These are phyloP conservation scores for Candida buenavistaensis DNA, from an alignment of 1,139 yeast species.

Conservation along the genomic window DNA sequence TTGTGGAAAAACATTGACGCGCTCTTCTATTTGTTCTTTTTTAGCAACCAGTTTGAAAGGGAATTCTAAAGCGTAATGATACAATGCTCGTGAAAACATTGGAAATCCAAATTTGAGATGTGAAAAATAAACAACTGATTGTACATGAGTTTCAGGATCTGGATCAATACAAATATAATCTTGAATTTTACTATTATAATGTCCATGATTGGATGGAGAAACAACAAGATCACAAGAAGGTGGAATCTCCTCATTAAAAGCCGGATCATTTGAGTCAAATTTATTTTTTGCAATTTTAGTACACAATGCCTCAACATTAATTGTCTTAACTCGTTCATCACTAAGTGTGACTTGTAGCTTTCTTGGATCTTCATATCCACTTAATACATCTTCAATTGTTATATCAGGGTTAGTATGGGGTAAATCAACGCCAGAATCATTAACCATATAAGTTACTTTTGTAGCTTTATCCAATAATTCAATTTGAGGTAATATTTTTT, in stretches of 20 bases:
- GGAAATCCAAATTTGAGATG: conserved; percentile 20
- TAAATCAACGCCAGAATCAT: conserved; percentile 9
- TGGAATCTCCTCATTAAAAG: conserved; percentile 15
- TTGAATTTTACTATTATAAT: conserved; percentile 10
- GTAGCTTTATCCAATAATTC: conserved; percentile 15
- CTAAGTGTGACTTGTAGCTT: conserved; percentile 19
- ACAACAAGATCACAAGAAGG: conserved; percentile 18
- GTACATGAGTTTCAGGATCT: conserved; percentile 3
- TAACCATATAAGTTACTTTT: conserved; percentile 10
- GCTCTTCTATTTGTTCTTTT: too few species aligned
- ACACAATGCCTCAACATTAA: conserved; percentile 6
- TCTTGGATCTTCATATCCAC: conserved; percentile 14
- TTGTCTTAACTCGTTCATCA: conserved; percentile 18
- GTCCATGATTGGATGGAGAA: conserved; percentile 13
- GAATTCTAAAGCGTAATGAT: conserved; percentile 19
- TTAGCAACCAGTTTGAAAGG: conserved; percentile 27
- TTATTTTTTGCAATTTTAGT: conserved; percentile 5
- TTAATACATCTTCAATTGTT: conserved; percentile 12
- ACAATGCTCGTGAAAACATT: conserved; percentile 18
- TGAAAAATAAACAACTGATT: conserved; percentile 16
- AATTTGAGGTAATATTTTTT: conserved; percentile 21
- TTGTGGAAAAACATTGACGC: conserved; percentile 2
- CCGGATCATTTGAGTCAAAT: conserved; percentile 8
- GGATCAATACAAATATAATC: conserved; percentile 16
- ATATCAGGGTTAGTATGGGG: conserved; percentile 4